Evolutionary conservation across 352 stramenopile species (phyloP).

Genomic region (Globisporangium parvum): DNA sequence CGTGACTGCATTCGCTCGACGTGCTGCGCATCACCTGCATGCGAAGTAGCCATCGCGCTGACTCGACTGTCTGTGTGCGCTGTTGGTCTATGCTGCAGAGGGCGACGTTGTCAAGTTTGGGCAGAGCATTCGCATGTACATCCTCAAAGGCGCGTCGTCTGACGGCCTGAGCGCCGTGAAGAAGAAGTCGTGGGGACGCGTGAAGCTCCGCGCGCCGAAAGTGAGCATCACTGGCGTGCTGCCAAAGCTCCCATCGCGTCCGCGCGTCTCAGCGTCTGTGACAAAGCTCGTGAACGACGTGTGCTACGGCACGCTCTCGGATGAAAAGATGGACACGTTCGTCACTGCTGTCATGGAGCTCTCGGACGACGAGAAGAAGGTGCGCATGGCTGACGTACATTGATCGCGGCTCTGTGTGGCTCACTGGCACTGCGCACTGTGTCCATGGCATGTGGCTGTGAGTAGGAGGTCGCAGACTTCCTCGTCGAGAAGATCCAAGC

Average conservation of each 20-base stretch:
- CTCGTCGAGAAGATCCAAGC: slow-evolving; percentile 82
- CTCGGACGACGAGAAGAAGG: slow-evolving; percentile 58
- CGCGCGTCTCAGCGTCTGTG: slow-evolving; percentile 45
- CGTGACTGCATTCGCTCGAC: not conserved
- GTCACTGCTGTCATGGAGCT: slow-evolving; percentile 66
- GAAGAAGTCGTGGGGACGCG: slow-evolving; percentile 78
- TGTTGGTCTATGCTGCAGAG: slow-evolving; percentile 30
- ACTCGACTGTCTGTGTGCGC: too few relatives aligned
- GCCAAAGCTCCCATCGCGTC: slow-evolving; percentile 55
- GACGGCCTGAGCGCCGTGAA: slow-evolving; percentile 59
- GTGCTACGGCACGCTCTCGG: slow-evolving; percentile 64
- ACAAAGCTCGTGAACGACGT: slow-evolving; percentile 84
- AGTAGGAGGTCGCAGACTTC: slow-evolving; percentile 66
- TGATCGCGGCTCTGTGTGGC: too few relatives aligned
- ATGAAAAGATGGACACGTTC: slow-evolving; percentile 71
- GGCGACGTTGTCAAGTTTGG: slow-evolving; percentile 84
- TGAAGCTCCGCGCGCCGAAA: slow-evolving; percentile 68
- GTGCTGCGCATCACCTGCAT: too few relatives aligned
- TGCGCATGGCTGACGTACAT: too few relatives aligned
- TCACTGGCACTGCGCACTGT: too few relatives aligned
- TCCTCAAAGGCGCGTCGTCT: slow-evolving; percentile 62
- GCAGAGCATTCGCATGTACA: slow-evolving; percentile 82
- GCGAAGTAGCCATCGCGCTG: not conserved
- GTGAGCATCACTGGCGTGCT: slow-evolving; percentile 67
- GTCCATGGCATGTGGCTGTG: not conserved